phyloP scores from a whole-genome alignment of 2,329 filamentous ascomycete species.

The Cytospora chrysosperma region DNA sequence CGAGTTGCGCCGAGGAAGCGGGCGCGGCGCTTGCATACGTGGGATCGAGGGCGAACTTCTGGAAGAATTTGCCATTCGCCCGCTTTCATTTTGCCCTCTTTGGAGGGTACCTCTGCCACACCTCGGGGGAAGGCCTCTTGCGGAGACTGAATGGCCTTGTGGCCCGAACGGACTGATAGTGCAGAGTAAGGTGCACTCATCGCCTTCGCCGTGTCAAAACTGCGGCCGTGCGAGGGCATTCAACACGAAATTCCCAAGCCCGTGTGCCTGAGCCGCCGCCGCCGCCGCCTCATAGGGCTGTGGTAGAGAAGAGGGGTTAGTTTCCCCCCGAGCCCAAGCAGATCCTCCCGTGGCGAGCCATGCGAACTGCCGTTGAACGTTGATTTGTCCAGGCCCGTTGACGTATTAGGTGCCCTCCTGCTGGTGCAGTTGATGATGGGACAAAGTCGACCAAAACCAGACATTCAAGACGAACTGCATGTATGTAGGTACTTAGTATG shows the following conservation, averaged over 20 bases:
- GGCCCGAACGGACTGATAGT: neutral
- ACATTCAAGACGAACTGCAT: neutral
- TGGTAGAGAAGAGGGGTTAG: neutral
- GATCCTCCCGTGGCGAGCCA: constrained; percentile 13
- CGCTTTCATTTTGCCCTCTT: neutral
- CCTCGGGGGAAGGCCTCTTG: no score
- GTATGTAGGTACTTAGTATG: no score
- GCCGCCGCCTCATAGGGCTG: constrained; percentile 13
- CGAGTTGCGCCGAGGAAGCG: neutral
- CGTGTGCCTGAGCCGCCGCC: constrained; percentile 12
- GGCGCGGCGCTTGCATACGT: neutral
- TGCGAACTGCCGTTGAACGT: constrained; percentile 5
- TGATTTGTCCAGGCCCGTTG: neutral
- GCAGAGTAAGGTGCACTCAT: no score
- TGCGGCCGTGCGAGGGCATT: neutral
- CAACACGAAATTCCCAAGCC: neutral
- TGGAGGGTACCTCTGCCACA: neutral
- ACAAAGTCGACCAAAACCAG: neutral
- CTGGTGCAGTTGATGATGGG: neutral
- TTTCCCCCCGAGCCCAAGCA: constrained; percentile 7
- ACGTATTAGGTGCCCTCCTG: neutral
- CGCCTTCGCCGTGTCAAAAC: neutral
- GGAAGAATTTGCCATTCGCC: neutral
- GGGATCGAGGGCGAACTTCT: neutral
- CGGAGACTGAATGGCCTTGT: neutral